Percentiles rank a stretch among this genome's conserved stretches.
phyloP scores from a whole-genome alignment of 2,329 filamentous ascomycete genomes.

The Colletotrichum sp. region DNA sequence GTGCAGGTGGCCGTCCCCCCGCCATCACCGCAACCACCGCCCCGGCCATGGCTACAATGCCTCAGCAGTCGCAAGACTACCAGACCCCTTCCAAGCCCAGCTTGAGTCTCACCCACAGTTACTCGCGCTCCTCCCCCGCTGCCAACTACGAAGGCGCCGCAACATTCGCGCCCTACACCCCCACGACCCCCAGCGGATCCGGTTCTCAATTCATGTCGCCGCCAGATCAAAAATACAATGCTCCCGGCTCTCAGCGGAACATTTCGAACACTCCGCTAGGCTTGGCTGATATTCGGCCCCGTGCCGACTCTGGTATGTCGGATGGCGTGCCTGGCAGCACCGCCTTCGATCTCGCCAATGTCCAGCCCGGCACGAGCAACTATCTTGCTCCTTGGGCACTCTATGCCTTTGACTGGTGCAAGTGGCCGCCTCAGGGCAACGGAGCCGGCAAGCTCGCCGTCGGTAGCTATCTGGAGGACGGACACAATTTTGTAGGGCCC shows the following conservation, averaged over 20 bases:
- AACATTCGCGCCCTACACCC: slow-evolving; percentile 59
- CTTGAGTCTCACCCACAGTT: slow-evolving; percentile 71
- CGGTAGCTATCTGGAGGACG: slow-evolving; percentile 96
- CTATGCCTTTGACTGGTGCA: slow-evolving; percentile 99
- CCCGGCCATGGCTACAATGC: slow-evolving; percentile 48
- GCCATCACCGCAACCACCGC: slow-evolving; percentile 48
- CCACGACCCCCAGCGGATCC: slow-evolving; percentile 66
- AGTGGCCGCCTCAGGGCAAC: slow-evolving; percentile 84
- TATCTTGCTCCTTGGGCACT: slow-evolving; percentile 94
- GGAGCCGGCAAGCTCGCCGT: slow-evolving; percentile 92
- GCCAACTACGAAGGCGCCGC: slow-evolving; percentile 57
- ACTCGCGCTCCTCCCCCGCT: slow-evolving; percentile 85
- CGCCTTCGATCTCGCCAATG: slow-evolving; percentile 69
- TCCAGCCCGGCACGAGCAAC: slow-evolving; percentile 80
- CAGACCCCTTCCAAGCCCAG: slow-evolving; percentile 69
- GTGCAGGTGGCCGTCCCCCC: slow-evolving; percentile 33
- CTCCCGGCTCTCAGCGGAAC: slow-evolving; percentile 63
- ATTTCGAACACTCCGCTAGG: slow-evolving; percentile 87
- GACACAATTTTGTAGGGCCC: slow-evolving; percentile 87
- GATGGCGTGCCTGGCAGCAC: slow-evolving; percentile 70
- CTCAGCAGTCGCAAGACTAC: slow-evolving; percentile 54
- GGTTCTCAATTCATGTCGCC: slow-evolving; percentile 23
- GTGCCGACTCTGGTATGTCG: slow-evolving; percentile 80
- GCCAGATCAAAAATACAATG: slow-evolving; percentile 55
- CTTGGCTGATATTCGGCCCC: slow-evolving; percentile 87